phyloP scores from a whole-genome alignment of 352 stramenopile genomes.

The Halophytophthora polymorphica region DNA sequence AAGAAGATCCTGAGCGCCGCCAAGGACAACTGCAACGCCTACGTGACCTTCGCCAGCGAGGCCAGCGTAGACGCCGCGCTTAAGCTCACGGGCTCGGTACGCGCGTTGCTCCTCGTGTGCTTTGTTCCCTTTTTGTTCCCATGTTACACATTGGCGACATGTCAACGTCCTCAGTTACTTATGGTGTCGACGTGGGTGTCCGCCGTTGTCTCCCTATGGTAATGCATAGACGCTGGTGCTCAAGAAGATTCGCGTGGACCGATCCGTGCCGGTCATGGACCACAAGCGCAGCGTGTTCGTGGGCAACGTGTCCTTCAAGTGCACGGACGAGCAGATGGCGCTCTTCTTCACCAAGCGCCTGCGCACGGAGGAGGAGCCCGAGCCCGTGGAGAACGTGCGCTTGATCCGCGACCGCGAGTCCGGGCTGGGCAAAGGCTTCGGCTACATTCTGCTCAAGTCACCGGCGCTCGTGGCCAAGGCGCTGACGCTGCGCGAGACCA shows the following conservation, averaged over 20 bases:
- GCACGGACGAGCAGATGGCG: slow-evolving; percentile 73
- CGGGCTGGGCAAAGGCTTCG: slow-evolving; percentile 90
- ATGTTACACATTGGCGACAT: no score
- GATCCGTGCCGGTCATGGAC: slow-evolving; percentile 62
- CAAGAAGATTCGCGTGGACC: slow-evolving; percentile 70
- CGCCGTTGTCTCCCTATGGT: slow-evolving; percentile 1
- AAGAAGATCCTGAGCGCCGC: slow-evolving; percentile 74
- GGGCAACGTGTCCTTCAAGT: slow-evolving; percentile 87
- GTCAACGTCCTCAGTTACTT: no score
- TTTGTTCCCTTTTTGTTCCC: not conserved
- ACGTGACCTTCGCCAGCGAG: slow-evolving; percentile 80
- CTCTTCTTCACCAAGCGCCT: slow-evolving; percentile 75
- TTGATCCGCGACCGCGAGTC: slow-evolving; percentile 89
- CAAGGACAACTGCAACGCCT: slow-evolving; percentile 91
- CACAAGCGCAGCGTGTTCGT: slow-evolving; percentile 87
- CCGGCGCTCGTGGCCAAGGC: slow-evolving; percentile 65
- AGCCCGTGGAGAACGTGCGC: slow-evolving; percentile 83
- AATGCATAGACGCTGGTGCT: slow-evolving; percentile 42
- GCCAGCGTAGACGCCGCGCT: slow-evolving; percentile 64
- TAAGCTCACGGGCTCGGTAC: slow-evolving; percentile 63
- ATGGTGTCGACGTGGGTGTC: not conserved
- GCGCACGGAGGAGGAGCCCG: slow-evolving; percentile 54
- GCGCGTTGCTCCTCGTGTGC: slow-evolving; percentile 1
- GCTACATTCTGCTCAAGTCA: slow-evolving; percentile 85
- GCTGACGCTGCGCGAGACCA: slow-evolving; percentile 56